phyloP scores from a whole-genome alignment of 129 eudicot species.

The Saussurea involucrata region DNA sequence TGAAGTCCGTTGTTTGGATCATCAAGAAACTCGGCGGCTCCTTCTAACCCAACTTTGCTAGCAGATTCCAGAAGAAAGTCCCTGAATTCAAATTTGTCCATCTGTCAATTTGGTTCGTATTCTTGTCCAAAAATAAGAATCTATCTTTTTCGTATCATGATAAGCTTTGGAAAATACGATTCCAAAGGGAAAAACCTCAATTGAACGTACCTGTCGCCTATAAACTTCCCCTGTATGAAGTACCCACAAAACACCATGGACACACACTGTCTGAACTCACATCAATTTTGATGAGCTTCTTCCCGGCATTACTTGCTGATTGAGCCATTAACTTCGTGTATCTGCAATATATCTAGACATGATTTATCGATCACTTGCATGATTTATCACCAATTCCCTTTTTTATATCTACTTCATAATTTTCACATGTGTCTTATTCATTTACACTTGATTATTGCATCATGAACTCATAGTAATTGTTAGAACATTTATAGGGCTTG shows the following conservation, averaged over 20 bases:
- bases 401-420: background rate
- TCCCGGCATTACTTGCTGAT: conserved; percentile 37
- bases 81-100: conserved; percentile 32
- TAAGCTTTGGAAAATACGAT: background rate
- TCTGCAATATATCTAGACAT: conserved; percentile 28
- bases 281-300: conserved; percentile 71
- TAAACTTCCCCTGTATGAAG: conserved; percentile 80
- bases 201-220: conserved; percentile 73
- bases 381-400: background rate
- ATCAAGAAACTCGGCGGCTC: conserved; percentile 83
- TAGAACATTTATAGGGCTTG: background rate
- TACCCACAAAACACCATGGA: conserved; percentile 99
- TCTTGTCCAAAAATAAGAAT: background rate
- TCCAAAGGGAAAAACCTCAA: background rate
- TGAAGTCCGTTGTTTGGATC: conserved; percentile 73
- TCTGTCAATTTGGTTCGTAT: background rate
- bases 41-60: conserved; percentile 79
- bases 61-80: conserved; percentile 80
- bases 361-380: background rate
- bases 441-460: background rate
- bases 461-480: background rate
- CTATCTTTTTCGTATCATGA: background rate
- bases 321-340: conserved; percentile 48
- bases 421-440: background rate
- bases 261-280: conserved; percentile 81